A percentile compares a stretch with the other conserved stretches of the same genome.
Conservation (phyloP, 2,329 filamentous ascomycete genomes). For the Fusarium torreyae region DNA sequence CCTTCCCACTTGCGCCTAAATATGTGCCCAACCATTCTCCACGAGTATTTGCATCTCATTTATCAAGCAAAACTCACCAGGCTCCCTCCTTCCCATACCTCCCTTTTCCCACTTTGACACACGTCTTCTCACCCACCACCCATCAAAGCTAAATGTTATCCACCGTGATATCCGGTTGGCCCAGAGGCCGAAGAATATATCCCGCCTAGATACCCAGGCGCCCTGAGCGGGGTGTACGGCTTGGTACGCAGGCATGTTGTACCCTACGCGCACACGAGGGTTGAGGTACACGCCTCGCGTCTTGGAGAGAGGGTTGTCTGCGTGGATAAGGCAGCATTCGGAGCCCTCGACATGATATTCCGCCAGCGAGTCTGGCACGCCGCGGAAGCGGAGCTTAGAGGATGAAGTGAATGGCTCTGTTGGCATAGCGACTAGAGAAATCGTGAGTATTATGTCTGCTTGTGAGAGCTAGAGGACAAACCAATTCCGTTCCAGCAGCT, state of each 20-base stretch:
- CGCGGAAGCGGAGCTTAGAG: slow-evolving; percentile 71
- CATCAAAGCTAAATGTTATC: slow-evolving; percentile 50
- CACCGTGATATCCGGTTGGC: slow-evolving; percentile 68
- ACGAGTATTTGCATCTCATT: slow-evolving; percentile 74
- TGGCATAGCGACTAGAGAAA: slow-evolving; percentile 62
- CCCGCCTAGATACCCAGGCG: slow-evolving; percentile 63
- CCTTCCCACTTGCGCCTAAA: slow-evolving; percentile 5
- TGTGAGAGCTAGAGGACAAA: slow-evolving; percentile 21
- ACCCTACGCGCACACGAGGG: slow-evolving; percentile 77
- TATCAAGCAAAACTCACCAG: slow-evolving; percentile 68
- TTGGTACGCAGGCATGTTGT: slow-evolving; percentile 68
- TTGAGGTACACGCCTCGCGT: slow-evolving; percentile 76
- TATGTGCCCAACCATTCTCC: slow-evolving; percentile 72
- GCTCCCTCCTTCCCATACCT: slow-evolving; percentile 57
- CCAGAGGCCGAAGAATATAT: slow-evolving; percentile 71
- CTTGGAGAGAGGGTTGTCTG: slow-evolving; percentile 74
- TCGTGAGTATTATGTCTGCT: slow-evolving; percentile 19
- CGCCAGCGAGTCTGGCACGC: slow-evolving; percentile 74
- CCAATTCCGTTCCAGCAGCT: slow-evolving; percentile 65
- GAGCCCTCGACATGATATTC: slow-evolving; percentile 78
- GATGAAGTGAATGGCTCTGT: slow-evolving; percentile 68
- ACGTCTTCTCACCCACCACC: slow-evolving; percentile 57
- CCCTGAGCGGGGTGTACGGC: slow-evolving; percentile 59
- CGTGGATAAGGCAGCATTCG: slow-evolving; percentile 84
- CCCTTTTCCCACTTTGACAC: slow-evolving; percentile 58